Percentiles rank a stretch among this genome's conserved stretches.
Evolutionary conservation across 2,329 filamentous ascomycete genomes (phyloP).

Genomic region (Proliferodiscus dingleyae): DNA sequence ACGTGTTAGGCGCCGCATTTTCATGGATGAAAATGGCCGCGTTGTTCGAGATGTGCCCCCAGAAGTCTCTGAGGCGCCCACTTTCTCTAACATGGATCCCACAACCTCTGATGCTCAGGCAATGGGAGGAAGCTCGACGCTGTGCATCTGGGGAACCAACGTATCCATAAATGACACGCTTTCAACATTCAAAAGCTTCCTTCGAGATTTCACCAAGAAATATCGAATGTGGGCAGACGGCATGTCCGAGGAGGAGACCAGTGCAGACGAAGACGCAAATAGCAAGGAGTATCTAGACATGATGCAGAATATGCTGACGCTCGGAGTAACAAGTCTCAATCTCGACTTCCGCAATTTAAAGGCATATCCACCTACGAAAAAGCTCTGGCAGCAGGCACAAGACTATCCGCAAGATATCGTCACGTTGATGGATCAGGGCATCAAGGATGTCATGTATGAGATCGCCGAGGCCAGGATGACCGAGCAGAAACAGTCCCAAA

Average conservation of each 20-base stretch:
- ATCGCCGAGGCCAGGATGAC: conserved; percentile 76
- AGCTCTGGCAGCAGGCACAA: conserved; percentile 92
- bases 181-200: conserved; percentile 82
- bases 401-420: conserved; percentile 95
- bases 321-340: conserved; percentile 80
- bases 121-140: conserved; percentile 74
- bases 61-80: conserved; percentile 53
- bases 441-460: conserved; percentile 91
- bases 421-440: conserved; percentile 88
- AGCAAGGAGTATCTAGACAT: conserved; percentile 79
- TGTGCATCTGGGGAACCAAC: conserved; percentile 95
- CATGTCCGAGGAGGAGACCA: conserved; percentile 70
- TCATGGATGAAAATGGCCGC: conserved; percentile 52
- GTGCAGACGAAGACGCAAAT: conserved; percentile 64
- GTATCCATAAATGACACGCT: conserved; percentile 90
- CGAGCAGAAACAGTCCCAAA: conserved; percentile 58
- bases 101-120: conserved; percentile 88
- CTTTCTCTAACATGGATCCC: conserved; percentile 63
- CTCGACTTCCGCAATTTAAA: conserved; percentile 86
- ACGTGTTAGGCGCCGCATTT: conserved; percentile 47
- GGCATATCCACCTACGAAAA: conserved; percentile 84
- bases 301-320: conserved; percentile 83
- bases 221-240: conserved; percentile 91
- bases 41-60: conserved; percentile 50
- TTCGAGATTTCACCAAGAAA: conserved; percentile 86